phyloP scores from a whole-genome alignment of 179 eudicot genomes.

The Silene coronaria region DNA sequence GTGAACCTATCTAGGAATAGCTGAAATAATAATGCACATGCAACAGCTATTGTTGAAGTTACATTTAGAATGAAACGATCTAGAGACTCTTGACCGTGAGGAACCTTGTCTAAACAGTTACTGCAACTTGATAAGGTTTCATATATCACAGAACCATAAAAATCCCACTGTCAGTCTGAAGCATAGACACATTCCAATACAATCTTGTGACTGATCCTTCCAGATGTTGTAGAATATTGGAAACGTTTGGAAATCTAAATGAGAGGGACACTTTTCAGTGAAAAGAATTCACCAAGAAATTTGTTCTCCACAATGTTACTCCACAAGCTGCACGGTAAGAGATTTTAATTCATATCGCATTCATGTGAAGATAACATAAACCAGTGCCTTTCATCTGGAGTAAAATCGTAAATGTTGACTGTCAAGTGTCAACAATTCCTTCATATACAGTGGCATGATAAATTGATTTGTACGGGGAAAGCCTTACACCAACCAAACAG shows the following conservation, averaged over 20 bases:
- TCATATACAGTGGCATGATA: not conserved
- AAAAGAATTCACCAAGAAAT: not conserved
- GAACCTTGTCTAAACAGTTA: not conserved
- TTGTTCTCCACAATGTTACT: not conserved
- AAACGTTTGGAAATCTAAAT: not conserved
- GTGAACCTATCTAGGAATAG: not conserved
- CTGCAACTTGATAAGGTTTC: constrained; percentile 1
- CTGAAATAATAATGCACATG: not conserved
- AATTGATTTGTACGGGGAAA: not conserved
- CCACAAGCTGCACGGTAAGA: not conserved
- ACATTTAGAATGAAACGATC: not conserved
- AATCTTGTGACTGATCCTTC: not conserved
- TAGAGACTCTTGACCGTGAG: not conserved
- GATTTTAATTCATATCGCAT: not conserved
- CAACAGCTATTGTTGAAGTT: not conserved
- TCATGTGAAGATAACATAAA: not conserved
- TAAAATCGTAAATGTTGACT: not conserved
- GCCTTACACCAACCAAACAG: not conserved
- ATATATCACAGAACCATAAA: constrained; percentile 5
- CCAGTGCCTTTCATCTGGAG: not conserved
- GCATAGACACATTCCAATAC: constrained; percentile 3
- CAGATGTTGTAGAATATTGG: not conserved
- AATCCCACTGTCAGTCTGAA: not conserved
- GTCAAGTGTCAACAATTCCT: constrained; percentile 4
- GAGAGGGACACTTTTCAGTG: not conserved